These are phyloP conservation scores for Fusarium foetens DNA, from an alignment of 2,329 filamentous ascomycete genomes.

Conservation along the genomic window DNA sequence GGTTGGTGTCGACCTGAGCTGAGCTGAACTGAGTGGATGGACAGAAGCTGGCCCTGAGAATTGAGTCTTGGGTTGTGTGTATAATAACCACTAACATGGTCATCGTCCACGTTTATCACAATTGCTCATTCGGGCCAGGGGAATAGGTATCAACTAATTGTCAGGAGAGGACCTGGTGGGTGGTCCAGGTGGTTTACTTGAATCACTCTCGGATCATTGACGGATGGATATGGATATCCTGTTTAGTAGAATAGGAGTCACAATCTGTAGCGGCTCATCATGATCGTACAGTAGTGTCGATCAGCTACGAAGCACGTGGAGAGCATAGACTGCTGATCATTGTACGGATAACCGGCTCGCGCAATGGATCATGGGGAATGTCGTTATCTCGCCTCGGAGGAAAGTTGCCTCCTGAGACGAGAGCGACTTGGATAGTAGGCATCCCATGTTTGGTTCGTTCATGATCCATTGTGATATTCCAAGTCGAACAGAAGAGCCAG, in stretches of 20 bases:
- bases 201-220: not conserved
- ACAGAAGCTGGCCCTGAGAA: conserved; percentile 4
- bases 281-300: conserved; percentile 6
- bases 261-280: not conserved
- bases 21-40: conserved; percentile 2
- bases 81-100: not conserved
- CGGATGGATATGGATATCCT: not conserved
- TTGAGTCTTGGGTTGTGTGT: not conserved
- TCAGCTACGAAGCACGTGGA: conserved; percentile 8
- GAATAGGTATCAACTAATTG: not conserved
- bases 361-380: conserved; percentile 13
- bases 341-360: not conserved
- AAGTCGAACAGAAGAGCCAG: not conserved
- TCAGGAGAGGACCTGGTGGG: not conserved
- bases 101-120: not conserved
- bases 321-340: conserved; percentile 29
- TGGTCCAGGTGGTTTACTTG: not conserved
- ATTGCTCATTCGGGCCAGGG: not conserved
- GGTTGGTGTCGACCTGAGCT: not conserved
- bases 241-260: not conserved
- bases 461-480: conserved; percentile 13
- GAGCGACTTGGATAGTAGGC: not conserved
- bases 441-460: not conserved
- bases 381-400: conserved; percentile 18
- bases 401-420: conserved; percentile 22